Evolutionary conservation across 1,284 basidiomycete species (phyloP).

Genomic region (Psilocybe mexicana): DNA sequence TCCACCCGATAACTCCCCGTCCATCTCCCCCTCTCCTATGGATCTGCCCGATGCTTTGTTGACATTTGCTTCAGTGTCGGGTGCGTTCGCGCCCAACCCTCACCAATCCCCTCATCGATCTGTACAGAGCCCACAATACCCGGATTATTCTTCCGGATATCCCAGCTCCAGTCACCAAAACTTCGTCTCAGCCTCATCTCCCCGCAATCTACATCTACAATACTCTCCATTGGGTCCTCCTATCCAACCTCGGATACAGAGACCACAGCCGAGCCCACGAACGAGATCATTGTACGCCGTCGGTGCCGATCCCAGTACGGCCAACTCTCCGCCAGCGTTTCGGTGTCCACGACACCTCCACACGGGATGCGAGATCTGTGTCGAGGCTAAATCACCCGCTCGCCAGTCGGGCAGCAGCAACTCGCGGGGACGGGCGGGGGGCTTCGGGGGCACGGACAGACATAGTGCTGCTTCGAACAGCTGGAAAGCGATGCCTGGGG

Average conservation of each 20-base stretch:
- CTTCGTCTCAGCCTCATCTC: constrained; percentile 3
- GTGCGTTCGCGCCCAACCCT: constrained; percentile 21
- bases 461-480: constrained; percentile 13
- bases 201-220: constrained; percentile 14
- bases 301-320: constrained; percentile 61
- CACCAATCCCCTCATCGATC: constrained; percentile 11
- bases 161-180: constrained; percentile 6
- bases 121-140: constrained; percentile 14
- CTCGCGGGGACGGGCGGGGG: constrained; percentile 21
- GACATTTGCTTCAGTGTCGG: constrained; percentile 28
- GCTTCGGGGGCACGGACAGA: constrained; percentile 16
- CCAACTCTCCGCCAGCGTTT: constrained; percentile 61
- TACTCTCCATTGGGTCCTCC: constrained; percentile 16
- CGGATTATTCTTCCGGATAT: constrained; percentile 10
- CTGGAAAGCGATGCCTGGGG: constrained; percentile 34
- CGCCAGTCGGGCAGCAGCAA: constrained; percentile 28
- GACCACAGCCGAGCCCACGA: constrained; percentile 39
- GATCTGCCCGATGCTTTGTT: constrained; percentile 29
- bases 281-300: constrained; percentile 54
- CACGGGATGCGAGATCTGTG: constrained; percentile 71
- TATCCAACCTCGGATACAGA: constrained; percentile 10
- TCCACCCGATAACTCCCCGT: constrained; percentile 21
- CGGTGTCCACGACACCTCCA: constrained; percentile 74
- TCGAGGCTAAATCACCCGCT: constrained; percentile 49
- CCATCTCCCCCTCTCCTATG: constrained; percentile 17